A percentile compares a stretch with the other conserved stretches of the same genome.
Evolutionary conservation across 1,284 basidiomycete species (phyloP).

Genomic region (Athelia sp.): DNA sequence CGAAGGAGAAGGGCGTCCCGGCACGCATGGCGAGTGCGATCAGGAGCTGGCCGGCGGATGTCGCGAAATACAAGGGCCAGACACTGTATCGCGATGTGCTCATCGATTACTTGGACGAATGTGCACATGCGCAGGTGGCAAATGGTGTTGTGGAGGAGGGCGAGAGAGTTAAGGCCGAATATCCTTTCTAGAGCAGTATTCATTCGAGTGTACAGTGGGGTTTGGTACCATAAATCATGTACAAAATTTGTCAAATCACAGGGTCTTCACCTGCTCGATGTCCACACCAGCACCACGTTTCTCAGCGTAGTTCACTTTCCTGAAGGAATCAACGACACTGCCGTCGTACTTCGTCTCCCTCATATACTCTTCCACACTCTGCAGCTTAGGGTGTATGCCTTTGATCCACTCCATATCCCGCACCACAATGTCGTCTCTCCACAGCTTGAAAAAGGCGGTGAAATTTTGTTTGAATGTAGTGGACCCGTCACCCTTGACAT

Average conservation of each 20-base stretch:
- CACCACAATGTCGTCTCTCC: conserved; percentile 36
- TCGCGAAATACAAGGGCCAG: conserved; percentile 58
- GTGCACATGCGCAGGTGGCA: conserved; percentile 25
- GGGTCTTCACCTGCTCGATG: too few relatives aligned
- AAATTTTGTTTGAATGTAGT: conserved; percentile 36
- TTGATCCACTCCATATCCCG: conserved; percentile 38
- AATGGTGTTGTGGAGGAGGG: not conserved
- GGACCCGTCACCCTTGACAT: conserved; percentile 23
- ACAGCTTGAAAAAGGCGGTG: conserved; percentile 34
- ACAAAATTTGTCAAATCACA: too few relatives aligned
- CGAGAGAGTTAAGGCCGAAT: not conserved
- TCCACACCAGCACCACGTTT: too few relatives aligned
- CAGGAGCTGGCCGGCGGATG: conserved; percentile 65
- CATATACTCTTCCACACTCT: conserved; percentile 22
- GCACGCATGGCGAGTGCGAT: conserved; percentile 66
- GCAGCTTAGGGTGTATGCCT: conserved; percentile 26
- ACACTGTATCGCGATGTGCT: conserved; percentile 39
- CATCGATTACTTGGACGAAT: conserved; percentile 43
- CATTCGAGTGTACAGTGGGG: too few relatives aligned
- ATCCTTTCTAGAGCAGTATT: not conserved
- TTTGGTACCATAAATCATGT: conserved; percentile 2
- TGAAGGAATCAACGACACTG: too few relatives aligned
- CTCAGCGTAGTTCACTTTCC: too few relatives aligned
- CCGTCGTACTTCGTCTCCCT: conserved; percentile 16
- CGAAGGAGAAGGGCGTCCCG: conserved; percentile 57